Evolutionary conservation across 2,329 filamentous ascomycete species (phyloP).

Genomic region (Arthrobotrys pseudoclavata): DNA sequence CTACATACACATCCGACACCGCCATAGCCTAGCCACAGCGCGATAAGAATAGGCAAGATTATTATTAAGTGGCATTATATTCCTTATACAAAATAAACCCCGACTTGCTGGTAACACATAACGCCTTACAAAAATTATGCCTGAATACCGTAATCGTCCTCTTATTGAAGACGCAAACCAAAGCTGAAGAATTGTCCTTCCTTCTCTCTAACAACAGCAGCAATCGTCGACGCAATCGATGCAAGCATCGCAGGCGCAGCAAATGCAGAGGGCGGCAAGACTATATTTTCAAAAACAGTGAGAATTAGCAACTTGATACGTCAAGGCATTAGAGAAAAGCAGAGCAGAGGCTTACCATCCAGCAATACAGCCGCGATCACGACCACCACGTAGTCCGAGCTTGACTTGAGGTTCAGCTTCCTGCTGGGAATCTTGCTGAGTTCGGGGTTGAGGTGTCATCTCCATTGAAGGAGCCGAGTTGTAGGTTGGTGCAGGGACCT

Average conservation of each 20-base stretch:
- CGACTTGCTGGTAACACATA: neutral
- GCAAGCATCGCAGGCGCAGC: conserved; percentile 57
- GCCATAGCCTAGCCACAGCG: too few species aligned
- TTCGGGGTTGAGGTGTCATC: conserved; percentile 51
- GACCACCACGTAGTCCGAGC: conserved; percentile 54
- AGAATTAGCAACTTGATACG: neutral
- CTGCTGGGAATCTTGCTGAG: conserved; percentile 38
- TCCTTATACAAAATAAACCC: neutral
- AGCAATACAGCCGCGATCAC: conserved; percentile 55
- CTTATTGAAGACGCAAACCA: neutral
- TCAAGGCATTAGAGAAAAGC: neutral
- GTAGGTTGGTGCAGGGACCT: conserved; percentile 40
- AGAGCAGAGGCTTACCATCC: conserved; percentile 39
- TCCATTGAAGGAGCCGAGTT: conserved; percentile 39
- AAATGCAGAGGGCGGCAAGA: conserved; percentile 54
- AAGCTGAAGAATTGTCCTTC: neutral
- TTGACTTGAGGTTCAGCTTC: conserved; percentile 52
- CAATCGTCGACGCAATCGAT: conserved; percentile 59
- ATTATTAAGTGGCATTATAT: neutral
- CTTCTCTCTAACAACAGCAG: conserved; percentile 45
- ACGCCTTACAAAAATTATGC: neutral
- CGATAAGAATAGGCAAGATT: too few species aligned
- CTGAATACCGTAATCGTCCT: neutral
- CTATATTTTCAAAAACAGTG: conserved; percentile 12
- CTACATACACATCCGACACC: too few species aligned